Evolutionary conservation across 2,329 filamentous ascomycete species (phyloP), one percentile per base, ranked within the genome.

Genomic region (Clonostachys rhizophaga): DNA sequence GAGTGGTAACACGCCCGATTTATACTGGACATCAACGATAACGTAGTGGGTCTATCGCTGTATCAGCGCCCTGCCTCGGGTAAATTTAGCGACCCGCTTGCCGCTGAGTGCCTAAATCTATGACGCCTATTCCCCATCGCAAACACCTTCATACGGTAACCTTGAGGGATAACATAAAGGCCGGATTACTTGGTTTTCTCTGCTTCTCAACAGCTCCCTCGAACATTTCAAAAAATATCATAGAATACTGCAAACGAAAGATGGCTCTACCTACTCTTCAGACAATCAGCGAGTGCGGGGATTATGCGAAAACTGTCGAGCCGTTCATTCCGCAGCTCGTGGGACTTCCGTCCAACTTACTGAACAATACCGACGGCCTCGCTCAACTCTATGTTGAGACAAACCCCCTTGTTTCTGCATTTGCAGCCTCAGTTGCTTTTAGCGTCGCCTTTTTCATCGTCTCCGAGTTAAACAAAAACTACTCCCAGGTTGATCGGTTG

Each of bases 401-500:
- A 16, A 97, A 99, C 62, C 94, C 94, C 0, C 72, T 96, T 40
- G 76, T 96, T 30, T 84, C 81, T 1, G 87, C 82, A 4, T 76
- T 95, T 53, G 85, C 82, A 0, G 79, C 89, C 46, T 86, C 88
- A 4, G 56, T 95, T 16, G 75, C 83, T 39, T 65, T 95, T n/a
- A 83, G 83, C 2, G 77, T 78, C 6, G 59, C 94, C 30, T 87
- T 95, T 58, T 71, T 96, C 20, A 60, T 92, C 34, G 72, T 83
- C 6, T 89, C 91, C 1, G 92, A 97, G 66, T 68, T 90, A 70
- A 97, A 95, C 69, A 81, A 79, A 59, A 99, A 99, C 67, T 96
- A 91, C 66, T 96, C 91, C n/a, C 94, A 99, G 68, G 86, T 99
- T 40, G 94, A 99, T 66, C 83, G 94, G 43, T 71, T 86, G 57